phyloP scores from a whole-genome alignment of 257 asterid genomes.

The Cordia subcordata region DNA sequence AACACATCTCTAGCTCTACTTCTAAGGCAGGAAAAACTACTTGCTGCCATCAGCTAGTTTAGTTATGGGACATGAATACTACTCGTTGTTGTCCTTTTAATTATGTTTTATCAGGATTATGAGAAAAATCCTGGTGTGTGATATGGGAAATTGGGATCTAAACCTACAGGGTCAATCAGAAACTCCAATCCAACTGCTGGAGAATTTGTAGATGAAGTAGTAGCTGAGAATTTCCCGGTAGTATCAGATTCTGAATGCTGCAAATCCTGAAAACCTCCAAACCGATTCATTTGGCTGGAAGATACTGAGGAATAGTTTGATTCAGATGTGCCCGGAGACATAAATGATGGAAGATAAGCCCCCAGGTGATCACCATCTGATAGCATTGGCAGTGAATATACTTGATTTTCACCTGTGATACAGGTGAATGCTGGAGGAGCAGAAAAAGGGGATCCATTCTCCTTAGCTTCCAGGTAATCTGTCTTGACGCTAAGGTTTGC shows the following conservation, averaged over 20 bases:
- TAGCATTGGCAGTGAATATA: constrained; percentile 31
- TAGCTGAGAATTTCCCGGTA: constrained; percentile 49
- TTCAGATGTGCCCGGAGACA: constrained; percentile 40
- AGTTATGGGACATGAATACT: neutral
- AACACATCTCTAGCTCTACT: neutral
- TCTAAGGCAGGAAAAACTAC: neutral
- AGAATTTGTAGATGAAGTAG: constrained; percentile 66
- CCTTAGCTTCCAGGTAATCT: constrained; percentile 30
- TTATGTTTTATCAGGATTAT: constrained; percentile 16
- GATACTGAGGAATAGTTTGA: constrained; percentile 34
- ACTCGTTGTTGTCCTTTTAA: constrained; percentile 1
- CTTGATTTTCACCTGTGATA: constrained; percentile 31
- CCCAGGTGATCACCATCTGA: constrained; percentile 40
- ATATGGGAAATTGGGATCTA: constrained; percentile 54
- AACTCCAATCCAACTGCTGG: constrained; percentile 63
- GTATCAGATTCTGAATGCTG: constrained; percentile 37
- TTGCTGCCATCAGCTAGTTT: neutral
- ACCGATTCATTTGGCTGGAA: constrained; percentile 20
- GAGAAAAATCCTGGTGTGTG: constrained; percentile 40
- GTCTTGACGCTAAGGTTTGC: constrained; percentile 58
- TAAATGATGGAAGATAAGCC: constrained; percentile 38
- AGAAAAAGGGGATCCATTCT: constrained; percentile 39
- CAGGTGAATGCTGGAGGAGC: constrained; percentile 45
- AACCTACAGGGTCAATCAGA: constrained; percentile 32
- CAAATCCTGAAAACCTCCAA: constrained; percentile 15